These are phyloP conservation scores for Talaromyces funiculosus DNA, from an alignment of 2,329 filamentous ascomycete genomes.

Conservation along the genomic window DNA sequence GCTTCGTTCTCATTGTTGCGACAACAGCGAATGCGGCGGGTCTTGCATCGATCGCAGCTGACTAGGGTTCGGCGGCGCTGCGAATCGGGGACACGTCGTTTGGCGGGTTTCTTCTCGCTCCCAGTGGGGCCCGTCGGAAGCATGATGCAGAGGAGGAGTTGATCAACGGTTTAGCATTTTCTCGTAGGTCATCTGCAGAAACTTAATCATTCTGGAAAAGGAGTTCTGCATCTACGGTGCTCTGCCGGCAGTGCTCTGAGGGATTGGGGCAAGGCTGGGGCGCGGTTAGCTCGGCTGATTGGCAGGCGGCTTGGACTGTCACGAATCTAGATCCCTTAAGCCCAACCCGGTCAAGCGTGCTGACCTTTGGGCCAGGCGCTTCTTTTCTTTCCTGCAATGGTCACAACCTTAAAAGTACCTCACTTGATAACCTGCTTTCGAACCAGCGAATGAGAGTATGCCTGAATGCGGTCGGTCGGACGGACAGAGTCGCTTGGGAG, in stretches of 20 bases:
- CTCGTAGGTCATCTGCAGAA: not conserved
- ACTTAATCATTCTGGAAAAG: not conserved
- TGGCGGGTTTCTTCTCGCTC: constrained; percentile 6
- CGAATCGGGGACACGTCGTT: constrained; percentile 6
- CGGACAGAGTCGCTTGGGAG: not conserved
- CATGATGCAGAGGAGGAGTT: not conserved
- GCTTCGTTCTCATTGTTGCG: constrained; percentile 14
- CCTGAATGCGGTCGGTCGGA: not conserved
- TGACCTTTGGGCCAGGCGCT: not conserved
- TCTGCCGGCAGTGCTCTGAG: no score
- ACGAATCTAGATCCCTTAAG: not conserved
- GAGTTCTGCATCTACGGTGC: not conserved
- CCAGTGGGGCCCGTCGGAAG: not conserved
- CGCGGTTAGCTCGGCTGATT: not conserved
- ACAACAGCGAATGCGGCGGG: constrained; percentile 13
- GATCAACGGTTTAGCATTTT: not conserved
- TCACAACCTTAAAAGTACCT: not conserved
- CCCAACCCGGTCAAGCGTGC: not conserved
- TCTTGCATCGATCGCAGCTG: constrained; percentile 15
- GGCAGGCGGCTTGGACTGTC: not conserved
- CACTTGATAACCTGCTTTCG: not conserved
- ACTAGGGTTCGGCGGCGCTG: constrained; percentile 8
- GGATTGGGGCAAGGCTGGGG: not conserved
- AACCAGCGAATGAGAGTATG: not conserved
- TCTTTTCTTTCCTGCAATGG: not conserved